Evolutionary conservation across 2,329 filamentous ascomycete species (phyloP), one percentile per base, ranked within the genome.

Genomic region (Eutypella sp.): DNA sequence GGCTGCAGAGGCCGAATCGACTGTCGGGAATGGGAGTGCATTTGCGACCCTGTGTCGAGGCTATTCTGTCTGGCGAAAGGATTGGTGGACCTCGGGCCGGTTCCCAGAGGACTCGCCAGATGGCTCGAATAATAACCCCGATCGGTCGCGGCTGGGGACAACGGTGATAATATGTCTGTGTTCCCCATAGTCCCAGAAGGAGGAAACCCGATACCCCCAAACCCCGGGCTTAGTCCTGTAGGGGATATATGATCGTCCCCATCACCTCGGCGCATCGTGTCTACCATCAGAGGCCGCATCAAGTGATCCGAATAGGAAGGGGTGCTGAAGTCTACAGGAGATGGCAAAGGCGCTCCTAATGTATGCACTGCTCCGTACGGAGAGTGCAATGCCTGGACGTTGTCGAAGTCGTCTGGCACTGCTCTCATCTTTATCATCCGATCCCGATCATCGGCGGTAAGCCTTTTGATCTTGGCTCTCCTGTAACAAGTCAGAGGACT

Each of bases 381-480:
- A 18, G 80, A 84, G 60, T 86, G 83, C 15, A 87, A 67, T 13
- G 82, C 83, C 58, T 84, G 80, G 3, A 86, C 74, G 54, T 83
- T 86, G 62, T 86, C 82, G 51, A 87, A 87, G 54, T 82, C 81
- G 52, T 86, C 82, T 8, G 83, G 83, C 4, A 87, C 79, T 3
- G 83, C 82, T 45, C 82, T 74, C 80, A 85, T 86, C 65, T 84
- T 83, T 60, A 87, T 81, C 76, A 86, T 83, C 46, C 81, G 75
- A 49, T 87, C 82, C 40, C 82, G 76, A 58, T 87, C 83, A 62
- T 86, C 82, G n/a, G 75, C 80, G 55, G 78, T 85, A 50, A 86
- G 70, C 40, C 83, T 75, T 73, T 87, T 87, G 60, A 86, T 85
- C 63, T 87, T 87, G 38, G 83, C 83, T 53, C 83, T 78, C 57